Evolutionary conservation across 2,329 filamentous ascomycete genomes (phyloP).

Genomic region (Beauveria bassiana): DNA sequence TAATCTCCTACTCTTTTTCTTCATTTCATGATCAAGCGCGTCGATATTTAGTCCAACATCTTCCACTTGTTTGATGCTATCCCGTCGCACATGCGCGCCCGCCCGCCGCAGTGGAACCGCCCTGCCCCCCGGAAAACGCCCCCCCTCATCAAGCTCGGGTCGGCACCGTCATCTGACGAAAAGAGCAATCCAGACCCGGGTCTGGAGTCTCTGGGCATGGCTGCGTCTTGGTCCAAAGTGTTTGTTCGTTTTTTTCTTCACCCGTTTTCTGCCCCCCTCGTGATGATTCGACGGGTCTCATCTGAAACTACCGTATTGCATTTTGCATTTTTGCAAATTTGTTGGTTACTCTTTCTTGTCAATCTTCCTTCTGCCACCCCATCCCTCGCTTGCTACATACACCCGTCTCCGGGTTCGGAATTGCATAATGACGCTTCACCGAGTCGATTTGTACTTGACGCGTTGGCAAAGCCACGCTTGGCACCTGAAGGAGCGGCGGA

Average conservation of each 20-base stretch:
- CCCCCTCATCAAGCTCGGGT: conserved; percentile 2
- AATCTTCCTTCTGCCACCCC: neutral
- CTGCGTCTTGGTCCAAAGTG: neutral
- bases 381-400: neutral
- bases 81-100: neutral
- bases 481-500: neutral
- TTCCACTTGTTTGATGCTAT: neutral
- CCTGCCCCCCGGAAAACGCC: neutral
- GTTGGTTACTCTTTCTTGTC: neutral
- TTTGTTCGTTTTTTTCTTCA: neutral
- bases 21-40: neutral
- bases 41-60: no score
- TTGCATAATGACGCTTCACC: neutral
- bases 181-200: conserved; percentile 4
- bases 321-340: neutral
- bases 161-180: conserved; percentile 9
- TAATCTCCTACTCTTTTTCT: conserved; percentile 7
- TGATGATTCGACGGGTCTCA: conserved; percentile 3
- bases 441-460: neutral
- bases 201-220: neutral
- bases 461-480: neutral
- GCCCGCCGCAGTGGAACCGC: neutral
- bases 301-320: neutral
- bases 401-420: neutral
- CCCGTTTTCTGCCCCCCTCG: neutral